These are phyloP conservation scores for Penicillium thymicola DNA, from an alignment of 2,329 filamentous ascomycete species.

Conservation along the genomic window DNA sequence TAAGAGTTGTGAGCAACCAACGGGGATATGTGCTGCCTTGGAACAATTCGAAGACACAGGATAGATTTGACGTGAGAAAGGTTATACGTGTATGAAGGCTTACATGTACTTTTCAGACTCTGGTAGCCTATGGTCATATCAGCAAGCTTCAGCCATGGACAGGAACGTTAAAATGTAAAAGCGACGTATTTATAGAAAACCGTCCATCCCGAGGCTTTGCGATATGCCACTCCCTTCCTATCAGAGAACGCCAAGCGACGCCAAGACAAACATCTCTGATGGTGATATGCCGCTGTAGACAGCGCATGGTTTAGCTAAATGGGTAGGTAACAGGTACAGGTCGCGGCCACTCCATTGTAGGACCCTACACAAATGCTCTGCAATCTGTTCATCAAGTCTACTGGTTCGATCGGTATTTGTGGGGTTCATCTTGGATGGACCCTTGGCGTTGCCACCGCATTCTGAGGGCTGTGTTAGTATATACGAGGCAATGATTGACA, in stretches of 20 bases:
- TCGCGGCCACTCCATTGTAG: no score
- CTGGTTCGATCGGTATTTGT: not conserved
- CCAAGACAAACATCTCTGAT: not conserved
- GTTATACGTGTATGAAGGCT: no score
- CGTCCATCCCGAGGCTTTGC: not conserved
- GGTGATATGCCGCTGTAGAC: not conserved
- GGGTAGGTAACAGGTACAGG: no score
- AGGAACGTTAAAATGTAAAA: no score
- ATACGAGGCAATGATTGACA: conserved; percentile 2
- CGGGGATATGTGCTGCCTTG: no score
- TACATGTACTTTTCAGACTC: no score
- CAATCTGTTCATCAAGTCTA: not conserved
- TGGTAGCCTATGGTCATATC: no score
- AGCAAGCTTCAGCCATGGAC: no score
- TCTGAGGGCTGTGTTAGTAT: not conserved
- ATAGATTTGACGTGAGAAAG: no score
- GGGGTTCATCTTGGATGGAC: not conserved
- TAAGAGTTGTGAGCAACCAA: no score
- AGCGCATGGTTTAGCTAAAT: not conserved
- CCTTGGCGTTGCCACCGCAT: conserved; percentile 3
- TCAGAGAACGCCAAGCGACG: not conserved
- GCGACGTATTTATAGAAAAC: not conserved
- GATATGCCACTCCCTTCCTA: not conserved
- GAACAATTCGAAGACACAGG: no score
- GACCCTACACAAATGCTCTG: not conserved